Conservation (phyloP, 495 filamentous ascomycete genomes). For the Pseudomonodictys pantanalensis region DNA sequence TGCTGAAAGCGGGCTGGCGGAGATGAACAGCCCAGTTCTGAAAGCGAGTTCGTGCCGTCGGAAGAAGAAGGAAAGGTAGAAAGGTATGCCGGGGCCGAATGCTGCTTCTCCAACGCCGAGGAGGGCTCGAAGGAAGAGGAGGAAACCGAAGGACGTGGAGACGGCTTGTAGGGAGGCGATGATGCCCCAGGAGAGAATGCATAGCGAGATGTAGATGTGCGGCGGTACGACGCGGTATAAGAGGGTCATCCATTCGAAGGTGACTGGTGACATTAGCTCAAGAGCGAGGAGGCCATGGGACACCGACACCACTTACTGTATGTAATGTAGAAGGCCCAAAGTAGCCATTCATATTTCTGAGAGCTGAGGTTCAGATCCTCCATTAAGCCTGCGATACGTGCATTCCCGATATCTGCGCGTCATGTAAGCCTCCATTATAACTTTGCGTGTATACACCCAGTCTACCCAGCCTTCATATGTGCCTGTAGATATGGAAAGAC, state of each 20-base stretch:
- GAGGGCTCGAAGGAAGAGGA: conserved; percentile 26
- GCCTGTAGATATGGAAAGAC: neutral
- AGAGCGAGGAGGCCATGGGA: neutral
- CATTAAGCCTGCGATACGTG: conserved; percentile 68
- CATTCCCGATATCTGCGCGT: conserved; percentile 43
- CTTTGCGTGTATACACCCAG: too few species aligned
- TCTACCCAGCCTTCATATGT: neutral
- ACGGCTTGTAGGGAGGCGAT: conserved; percentile 66
- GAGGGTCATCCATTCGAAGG: conserved; percentile 71
- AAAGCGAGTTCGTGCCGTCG: conserved; percentile 74
- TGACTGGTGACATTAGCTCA: conserved; percentile 48
- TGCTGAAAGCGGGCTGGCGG: conserved; percentile 75
- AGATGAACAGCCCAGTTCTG: conserved; percentile 73
- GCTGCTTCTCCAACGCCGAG: conserved; percentile 32
- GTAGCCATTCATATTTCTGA: conserved; percentile 62
- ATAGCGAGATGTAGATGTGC: conserved; percentile 58
- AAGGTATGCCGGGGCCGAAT: conserved; percentile 60
- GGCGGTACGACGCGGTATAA: conserved; percentile 43
- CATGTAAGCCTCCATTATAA: too few species aligned
- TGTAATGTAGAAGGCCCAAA: conserved; percentile 65
- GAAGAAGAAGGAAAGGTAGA: conserved; percentile 83
- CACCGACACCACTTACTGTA: conserved; percentile 47
- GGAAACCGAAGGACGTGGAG: conserved; percentile 44
- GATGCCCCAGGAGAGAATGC: conserved; percentile 63
- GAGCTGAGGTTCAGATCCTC: conserved; percentile 56